A percentile compares a stretch with the other conserved stretches of the same genome.
Conservation (phyloP, 108 stramenopile genomes). For the Nitzschia palea region DNA sequence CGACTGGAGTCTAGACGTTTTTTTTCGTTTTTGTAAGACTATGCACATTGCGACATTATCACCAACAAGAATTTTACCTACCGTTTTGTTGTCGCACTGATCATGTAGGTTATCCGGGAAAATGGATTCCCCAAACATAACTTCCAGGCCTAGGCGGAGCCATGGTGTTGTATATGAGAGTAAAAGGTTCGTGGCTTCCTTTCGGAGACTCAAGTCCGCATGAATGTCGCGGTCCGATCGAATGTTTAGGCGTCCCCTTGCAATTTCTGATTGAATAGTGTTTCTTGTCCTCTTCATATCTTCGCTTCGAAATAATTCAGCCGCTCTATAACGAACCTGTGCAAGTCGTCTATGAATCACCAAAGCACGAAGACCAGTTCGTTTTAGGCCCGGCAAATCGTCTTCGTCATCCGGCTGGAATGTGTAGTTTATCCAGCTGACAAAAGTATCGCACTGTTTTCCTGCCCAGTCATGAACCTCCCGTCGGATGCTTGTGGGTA, state of each 20-base stretch:
- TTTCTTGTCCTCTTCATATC: conserved; percentile 40
- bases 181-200: conserved; percentile 65
- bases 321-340: conserved; percentile 28
- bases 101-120: conserved; percentile 1
- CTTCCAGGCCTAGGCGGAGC: conserved; percentile 89
- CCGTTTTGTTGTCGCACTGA: background rate
- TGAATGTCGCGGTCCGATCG: conserved; percentile 81
- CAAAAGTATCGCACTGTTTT: conserved; percentile 69
- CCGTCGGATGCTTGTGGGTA: background rate
- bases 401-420: conserved; percentile 60
- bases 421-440: conserved; percentile 82
- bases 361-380: conserved; percentile 29
- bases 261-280: conserved; percentile 63
- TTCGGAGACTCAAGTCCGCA: conserved; percentile 75
- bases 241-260: conserved; percentile 70
- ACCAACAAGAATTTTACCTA: no score
- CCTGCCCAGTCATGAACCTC: conserved; percentile 63
- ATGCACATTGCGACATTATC: no score
- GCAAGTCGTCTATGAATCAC: conserved; percentile 48
- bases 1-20: conserved; percentile 30
- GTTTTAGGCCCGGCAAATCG: background rate
- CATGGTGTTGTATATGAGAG: conserved; percentile 88
- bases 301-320: conserved; percentile 43
- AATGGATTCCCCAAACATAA: conserved; percentile 77
- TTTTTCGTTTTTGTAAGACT: no score